A percentile compares a stretch with the other conserved stretches of the same genome.
phyloP scores from a whole-genome alignment of 2,329 filamentous ascomycete species.

The Fonsecaea nubica region DNA sequence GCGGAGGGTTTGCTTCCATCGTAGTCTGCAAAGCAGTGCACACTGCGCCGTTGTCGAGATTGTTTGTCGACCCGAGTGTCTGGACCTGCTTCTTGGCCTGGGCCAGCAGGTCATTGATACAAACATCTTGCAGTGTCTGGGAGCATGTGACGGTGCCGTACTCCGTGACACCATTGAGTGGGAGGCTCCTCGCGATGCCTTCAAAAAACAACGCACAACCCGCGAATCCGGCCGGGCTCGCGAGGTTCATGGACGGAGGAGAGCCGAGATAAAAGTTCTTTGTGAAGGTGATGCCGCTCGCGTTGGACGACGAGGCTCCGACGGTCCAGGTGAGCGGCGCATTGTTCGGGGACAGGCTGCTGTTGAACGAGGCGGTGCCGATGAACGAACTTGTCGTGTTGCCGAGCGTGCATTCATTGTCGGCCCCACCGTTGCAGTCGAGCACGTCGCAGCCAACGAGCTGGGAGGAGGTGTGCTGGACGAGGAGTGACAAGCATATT shows the following conservation, averaged over 20 bases:
- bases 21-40: slow-evolving; percentile 23
- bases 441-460: slow-evolving; percentile 31
- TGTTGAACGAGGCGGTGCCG: slow-evolving; percentile 29
- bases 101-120: slow-evolving; percentile 24
- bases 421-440: slow-evolving; percentile 22
- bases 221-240: slow-evolving; percentile 7
- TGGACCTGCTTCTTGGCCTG: slow-evolving; percentile 24
- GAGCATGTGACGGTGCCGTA: slow-evolving; percentile 28
- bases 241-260: slow-evolving; percentile 25
- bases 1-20: slow-evolving; percentile 24
- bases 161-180: slow-evolving; percentile 20
- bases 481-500: slow-evolving; percentile 12
- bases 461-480: slow-evolving; percentile 8
- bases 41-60: neutral
- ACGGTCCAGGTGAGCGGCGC: slow-evolving; percentile 33
- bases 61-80: slow-evolving; percentile 2
- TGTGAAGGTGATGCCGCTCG: slow-evolving; percentile 16
- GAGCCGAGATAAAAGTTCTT: slow-evolving; percentile 33
- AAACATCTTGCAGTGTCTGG: slow-evolving; percentile 21
- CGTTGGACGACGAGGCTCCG: slow-evolving; percentile 12
- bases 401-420: slow-evolving; percentile 26
- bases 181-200: slow-evolving; percentile 29
- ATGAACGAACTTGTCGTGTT: slow-evolving; percentile 29
- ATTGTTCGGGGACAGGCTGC: slow-evolving; percentile 20
- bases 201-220: slow-evolving; percentile 34